Evolutionary conservation across 495 filamentous ascomycete species (phyloP).

Genomic region (Hyaloscypha finlandica): DNA sequence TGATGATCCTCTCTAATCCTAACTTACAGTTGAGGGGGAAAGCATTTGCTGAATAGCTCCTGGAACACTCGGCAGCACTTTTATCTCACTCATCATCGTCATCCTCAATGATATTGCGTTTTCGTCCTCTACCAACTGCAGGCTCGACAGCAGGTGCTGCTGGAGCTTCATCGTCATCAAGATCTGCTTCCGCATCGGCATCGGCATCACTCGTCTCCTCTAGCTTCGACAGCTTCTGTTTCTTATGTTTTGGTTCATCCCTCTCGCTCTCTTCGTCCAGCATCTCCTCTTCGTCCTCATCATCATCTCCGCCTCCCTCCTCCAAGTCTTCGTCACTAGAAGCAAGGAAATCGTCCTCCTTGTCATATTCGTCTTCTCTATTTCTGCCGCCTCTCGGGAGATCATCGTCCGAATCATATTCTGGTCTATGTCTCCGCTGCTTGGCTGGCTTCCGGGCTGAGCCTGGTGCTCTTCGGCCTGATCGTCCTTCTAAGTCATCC

Average conservation of each 20-base stretch:
- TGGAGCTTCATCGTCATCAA: slow-evolving; percentile 44
- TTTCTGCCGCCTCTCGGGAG: slow-evolving; percentile 61
- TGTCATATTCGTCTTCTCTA: slow-evolving; percentile 80
- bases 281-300: slow-evolving; percentile 55
- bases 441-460: slow-evolving; percentile 44
- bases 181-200: slow-evolving; percentile 41
- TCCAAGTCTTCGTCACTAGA: slow-evolving; percentile 72
- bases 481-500: slow-evolving; percentile 72
- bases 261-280: slow-evolving; percentile 30
- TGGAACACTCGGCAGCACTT: too few relatives aligned
- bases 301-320: slow-evolving; percentile 58
- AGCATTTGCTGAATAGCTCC: too few relatives aligned
- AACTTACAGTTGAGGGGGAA: too few relatives aligned
- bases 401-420: slow-evolving; percentile 65
- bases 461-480: slow-evolving; percentile 45
- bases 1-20: too few relatives aligned
- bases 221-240: slow-evolving; percentile 46
- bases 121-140: slow-evolving; percentile 31
- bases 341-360: slow-evolving; percentile 77
- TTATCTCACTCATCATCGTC: slow-evolving; percentile 37
- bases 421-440: slow-evolving; percentile 32
- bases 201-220: slow-evolving; percentile 46
- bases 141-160: slow-evolving; percentile 37
- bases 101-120: slow-evolving; percentile 45
- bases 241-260: slow-evolving; percentile 48